Base-by-base conservation (phyloP, 768 basidiomycete genomes). In the Boletus rufocinnamomeus region DNA sequence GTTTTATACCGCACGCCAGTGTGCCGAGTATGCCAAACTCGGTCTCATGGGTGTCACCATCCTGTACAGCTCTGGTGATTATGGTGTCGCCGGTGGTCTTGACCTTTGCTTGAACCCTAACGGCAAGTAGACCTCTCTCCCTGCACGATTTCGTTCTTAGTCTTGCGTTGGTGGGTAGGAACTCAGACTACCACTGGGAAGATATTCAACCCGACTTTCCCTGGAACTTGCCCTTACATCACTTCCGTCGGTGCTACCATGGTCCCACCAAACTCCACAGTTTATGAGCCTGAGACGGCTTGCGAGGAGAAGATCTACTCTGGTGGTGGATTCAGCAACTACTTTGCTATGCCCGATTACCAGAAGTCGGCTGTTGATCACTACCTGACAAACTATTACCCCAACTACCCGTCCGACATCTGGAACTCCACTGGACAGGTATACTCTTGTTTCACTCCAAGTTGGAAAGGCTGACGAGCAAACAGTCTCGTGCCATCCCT, bases 181-280 rank as follows among this genome's bases (percentile, higher is more conserved):
- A 55, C 55, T 9, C 68, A 70, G 37, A 54, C 65, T 11, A 6
- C 43, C 4, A 46, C 47, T 28, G 74, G 74, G 27, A 69, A 50
- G 7, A 62, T 64, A 38, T 81, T 82, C 67, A 79, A 74, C 59
- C 80, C 78, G 0, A 60, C 47, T 21, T 81, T 80, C 73, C 80
- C 80, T 1, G 72, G 62, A 23, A 71, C 73, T 4, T 81, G 81
- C 53, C 77, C 80, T 23, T 82, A 70, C 56, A 64, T 82, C 32
- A 81, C 81, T 3, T 69, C 76, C 3, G 72, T 82, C 16, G 80
- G 82, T 27, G 82, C 78, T 9, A 82, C 82, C 2, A 77, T 77
- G 66, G 64, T 81, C 27, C 75, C 75, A 23, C 69, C 74, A 5
- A 69, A 69, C 37, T 52, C 65, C 2, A 73, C 70, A 13, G 72